Base-by-base conservation (phyloP, 441 rosid genomes). In the Breynia disticha region DNA sequence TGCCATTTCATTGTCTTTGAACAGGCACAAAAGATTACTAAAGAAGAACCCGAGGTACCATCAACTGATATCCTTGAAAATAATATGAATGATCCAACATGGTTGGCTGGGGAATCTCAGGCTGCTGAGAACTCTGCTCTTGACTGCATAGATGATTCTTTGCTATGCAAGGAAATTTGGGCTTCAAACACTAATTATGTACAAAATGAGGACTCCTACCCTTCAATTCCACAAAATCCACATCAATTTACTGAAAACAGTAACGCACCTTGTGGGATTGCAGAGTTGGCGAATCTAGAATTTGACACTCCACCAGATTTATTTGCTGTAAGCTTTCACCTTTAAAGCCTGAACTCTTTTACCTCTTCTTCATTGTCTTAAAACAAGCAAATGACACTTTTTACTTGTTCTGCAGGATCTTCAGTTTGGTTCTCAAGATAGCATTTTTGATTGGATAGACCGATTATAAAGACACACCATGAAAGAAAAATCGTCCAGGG, bases 241-340 rank as follows among this genome's bases (percentile, higher is more conserved):
- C 64, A 64, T 47, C 71, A 66, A 64, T 37, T 57, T 24, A 62
- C 56, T 52, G 78, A 69, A 50, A 32, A 50, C 19, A 49, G 41
- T 41, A 56, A 28, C 19, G 54, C 51, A 11, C 19, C 69, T 15
- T 71, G 24, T 56, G 80, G 82, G 46, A 67, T 80, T 38, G 55
- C 82, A 17, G 95, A 84, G 59, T 73, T 80, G 1, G 89, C 68
- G 57, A 83, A 76, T 61, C 73, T 80, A 19, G 95, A 81, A 12
- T 62, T 84, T 1, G 99, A 83, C 56, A 75, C 79, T 13, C 90
- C 95, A 1, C 96, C 96, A 28, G 95, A 86, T 60, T 66, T 82
- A 41, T 76, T 79, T 56, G 52, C 86, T 53, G 99, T 84, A 77
- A 83, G 82, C 61, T 42, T 59, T 57, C n/a, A 52, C 16, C 16